phyloP scores from a whole-genome alignment of 163 green algal species.

The Chlamydomonas reinhardtii region DNA sequence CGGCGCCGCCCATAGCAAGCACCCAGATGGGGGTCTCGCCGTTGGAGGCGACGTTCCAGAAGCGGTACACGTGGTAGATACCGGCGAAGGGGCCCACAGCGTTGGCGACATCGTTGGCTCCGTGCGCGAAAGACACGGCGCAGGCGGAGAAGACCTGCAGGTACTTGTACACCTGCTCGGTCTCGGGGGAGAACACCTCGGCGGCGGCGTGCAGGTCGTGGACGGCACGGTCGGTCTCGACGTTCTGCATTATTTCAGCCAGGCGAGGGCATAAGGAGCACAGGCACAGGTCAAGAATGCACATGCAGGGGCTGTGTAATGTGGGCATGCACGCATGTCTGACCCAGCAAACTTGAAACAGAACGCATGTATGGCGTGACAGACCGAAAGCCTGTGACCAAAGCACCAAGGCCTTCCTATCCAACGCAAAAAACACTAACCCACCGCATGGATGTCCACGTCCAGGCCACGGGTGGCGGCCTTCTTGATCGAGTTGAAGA shows the following conservation, averaged over 20 bases:
- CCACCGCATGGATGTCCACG: constrained; percentile 60
- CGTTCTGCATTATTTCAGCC: not conserved
- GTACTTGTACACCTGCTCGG: constrained; percentile 68
- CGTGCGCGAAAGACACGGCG: constrained; percentile 3
- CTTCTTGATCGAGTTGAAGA: constrained; percentile 7
- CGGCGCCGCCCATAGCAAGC: constrained; percentile 50
- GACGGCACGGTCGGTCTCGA: constrained; percentile 55
- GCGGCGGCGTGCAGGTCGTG: constrained; percentile 57
- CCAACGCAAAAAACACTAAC: too few species aligned
- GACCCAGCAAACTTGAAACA: too few species aligned
- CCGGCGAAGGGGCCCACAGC: not conserved
- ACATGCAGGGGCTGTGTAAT: too few species aligned
- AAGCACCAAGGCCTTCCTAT: too few species aligned
- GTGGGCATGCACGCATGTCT: too few species aligned
- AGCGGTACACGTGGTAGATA: constrained; percentile 32
- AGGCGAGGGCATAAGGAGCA: too few species aligned
- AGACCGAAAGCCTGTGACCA: too few species aligned
- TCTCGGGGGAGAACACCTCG: constrained; percentile 67
- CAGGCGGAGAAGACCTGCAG: constrained; percentile 66
- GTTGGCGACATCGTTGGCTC: constrained; percentile 43
- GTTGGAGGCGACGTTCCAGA: constrained; percentile 45
- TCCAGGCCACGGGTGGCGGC: not conserved
- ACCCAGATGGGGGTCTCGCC: constrained; percentile 48
- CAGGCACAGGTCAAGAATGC: too few species aligned
- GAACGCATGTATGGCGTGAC: too few species aligned